Evolutionary conservation across 1,284 basidiomycete species (phyloP), one percentile per base, ranked within the genome.

Genomic region (Vanrija pseudolonga): DNA sequence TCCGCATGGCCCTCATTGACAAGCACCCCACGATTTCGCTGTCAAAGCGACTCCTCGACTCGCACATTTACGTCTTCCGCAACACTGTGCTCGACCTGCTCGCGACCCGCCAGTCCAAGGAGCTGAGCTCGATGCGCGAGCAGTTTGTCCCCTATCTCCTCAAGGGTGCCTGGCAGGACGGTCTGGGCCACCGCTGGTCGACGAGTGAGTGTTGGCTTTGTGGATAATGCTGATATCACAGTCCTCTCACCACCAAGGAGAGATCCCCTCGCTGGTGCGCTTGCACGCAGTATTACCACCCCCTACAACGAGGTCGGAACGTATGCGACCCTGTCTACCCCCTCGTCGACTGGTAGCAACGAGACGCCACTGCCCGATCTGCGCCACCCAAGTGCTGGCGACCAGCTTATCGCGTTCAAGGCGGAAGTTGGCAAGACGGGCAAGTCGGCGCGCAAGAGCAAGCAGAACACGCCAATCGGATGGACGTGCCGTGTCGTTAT

Each of bases 61-160:
- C 90, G 1, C 92, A 96, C 71, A 86, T 95, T 44, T 96, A 95
- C 68, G 84, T 95, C 39, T 91, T 89, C 76, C 83, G 84, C 61
- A 82, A 83, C 56, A 80, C 84, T 12, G 79, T 94, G 4, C 77
- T 94, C n/a, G 86, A 90, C 57, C 78, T 83, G 15, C 76, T 95
- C 28, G 80, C 83, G 12, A 67, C 71, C 4, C 80, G 84, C 61
- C 88, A 88, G 63, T 76, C 71, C 12, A 68, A 77, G 9, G 81
- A 84, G 60, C 80, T 92, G 40, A 85, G 89, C 48, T 91, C 88
- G 14, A 80, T 95, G 55, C 80, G 86, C 50, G 88, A 93, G 71
- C 90, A 94, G 61, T 89, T 94, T 64, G 74, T 95, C 7, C 91
- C 91, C 0, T 94, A 90, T 89, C 71, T 94, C 43, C 87, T 89